Evolutionary conservation across 1,284 basidiomycete species (phyloP).

Genomic region (Phlebopus sp.): DNA sequence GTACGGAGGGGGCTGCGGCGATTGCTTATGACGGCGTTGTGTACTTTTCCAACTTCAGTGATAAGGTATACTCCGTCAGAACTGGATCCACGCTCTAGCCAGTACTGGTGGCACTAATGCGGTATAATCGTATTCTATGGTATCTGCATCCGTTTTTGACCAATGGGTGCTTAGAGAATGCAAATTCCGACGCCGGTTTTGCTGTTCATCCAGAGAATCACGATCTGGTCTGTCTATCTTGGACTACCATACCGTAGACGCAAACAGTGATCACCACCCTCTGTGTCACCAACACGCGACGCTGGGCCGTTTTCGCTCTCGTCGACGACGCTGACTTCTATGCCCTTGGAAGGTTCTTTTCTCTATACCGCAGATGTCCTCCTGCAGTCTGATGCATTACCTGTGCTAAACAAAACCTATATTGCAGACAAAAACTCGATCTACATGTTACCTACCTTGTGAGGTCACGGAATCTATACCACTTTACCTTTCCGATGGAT

Average conservation of each 20-base stretch:
- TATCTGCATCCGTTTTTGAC: background rate
- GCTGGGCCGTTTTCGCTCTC: conserved; percentile 16
- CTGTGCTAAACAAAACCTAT: conserved; percentile 19
- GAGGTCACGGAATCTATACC: conserved; percentile 55
- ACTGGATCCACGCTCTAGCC: conserved; percentile 1
- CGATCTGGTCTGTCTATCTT: conserved; percentile 32
- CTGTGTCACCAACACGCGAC: conserved; percentile 39
- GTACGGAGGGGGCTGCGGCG: conserved; percentile 37
- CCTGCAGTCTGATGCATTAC: conserved; percentile 27
- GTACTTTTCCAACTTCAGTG: conserved; percentile 32
- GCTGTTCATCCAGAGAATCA: conserved; percentile 16
- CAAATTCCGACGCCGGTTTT: conserved; percentile 44
- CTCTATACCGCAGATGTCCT: conserved; percentile 52
- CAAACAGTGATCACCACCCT: conserved; percentile 45
- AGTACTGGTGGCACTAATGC: no score
- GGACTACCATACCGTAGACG: conserved; percentile 54
- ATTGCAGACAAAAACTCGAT: conserved; percentile 47
- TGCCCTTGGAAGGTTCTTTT: conserved; percentile 73
- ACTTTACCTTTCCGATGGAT: conserved; percentile 60
- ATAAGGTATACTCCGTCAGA: conserved; percentile 9
- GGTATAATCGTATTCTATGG: conserved; percentile 5
- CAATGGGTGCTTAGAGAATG: conserved; percentile 7
- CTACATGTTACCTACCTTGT: conserved; percentile 49
- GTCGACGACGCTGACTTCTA: conserved; percentile 53
- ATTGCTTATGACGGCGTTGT: conserved; percentile 24